These are phyloP conservation scores for Wallacemonas sp. DNA, from an alignment of 208 protist genomes.

Conservation along the genomic window DNA sequence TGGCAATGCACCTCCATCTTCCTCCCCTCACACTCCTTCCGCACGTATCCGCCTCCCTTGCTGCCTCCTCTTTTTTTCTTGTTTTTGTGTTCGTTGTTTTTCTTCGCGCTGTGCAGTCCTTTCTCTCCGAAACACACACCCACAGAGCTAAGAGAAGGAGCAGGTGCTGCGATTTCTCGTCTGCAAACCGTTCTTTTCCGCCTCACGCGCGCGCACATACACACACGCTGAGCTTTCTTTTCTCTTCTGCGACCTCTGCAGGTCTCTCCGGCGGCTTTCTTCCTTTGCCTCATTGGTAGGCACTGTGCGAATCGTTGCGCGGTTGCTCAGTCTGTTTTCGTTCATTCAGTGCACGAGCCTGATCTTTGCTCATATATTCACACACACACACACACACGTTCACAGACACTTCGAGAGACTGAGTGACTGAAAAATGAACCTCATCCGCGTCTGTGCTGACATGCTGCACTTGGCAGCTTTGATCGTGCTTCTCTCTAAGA, in stretches of 20 bases:
- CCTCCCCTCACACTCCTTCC: too few species aligned
- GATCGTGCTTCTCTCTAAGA: constrained; percentile 93
- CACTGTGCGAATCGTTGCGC: not conserved
- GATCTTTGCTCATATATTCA: not conserved
- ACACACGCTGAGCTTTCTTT: not conserved
- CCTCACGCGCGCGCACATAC: too few species aligned
- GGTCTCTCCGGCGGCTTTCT: not conserved
- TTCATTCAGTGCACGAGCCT: not conserved
- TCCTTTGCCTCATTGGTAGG: constrained; percentile 3
- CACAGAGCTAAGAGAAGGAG: too few species aligned
- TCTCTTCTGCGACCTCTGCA: not conserved
- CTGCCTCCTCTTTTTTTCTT: too few species aligned
- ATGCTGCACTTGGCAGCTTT: constrained; percentile 92
- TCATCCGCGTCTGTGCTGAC: constrained; percentile 91
- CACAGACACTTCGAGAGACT: not conserved
- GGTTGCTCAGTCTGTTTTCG: not conserved
- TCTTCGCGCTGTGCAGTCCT: too few species aligned
- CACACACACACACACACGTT: constrained; percentile 7
- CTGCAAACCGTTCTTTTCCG: too few species aligned
- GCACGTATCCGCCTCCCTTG: too few species aligned
- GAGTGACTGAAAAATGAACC: constrained; percentile 56
- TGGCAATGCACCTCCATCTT: too few species aligned
- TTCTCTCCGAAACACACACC: too few species aligned
- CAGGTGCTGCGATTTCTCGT: too few species aligned
- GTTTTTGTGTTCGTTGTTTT: too few species aligned